Evolutionary conservation across 176 grass and related monocot species (phyloP).

Genomic region (Thinopyrum elongatum): DNA sequence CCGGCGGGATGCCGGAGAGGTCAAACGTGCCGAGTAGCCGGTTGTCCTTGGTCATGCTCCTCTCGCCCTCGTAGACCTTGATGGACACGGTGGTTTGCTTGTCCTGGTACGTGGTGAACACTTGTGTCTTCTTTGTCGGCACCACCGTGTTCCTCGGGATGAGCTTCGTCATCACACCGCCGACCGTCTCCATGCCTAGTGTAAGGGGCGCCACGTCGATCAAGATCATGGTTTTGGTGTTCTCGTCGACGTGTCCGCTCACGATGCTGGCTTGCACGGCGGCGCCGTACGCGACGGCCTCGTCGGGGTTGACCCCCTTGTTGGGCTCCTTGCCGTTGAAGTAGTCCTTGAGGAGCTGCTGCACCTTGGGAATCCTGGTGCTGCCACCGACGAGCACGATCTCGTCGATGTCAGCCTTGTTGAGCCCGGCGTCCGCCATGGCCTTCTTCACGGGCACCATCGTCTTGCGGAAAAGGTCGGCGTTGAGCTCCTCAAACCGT

Average conservation of each 20-base stretch:
- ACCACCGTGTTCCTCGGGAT: constrained; percentile 11
- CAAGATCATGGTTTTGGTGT: background rate
- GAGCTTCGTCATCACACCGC: background rate
- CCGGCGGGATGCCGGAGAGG: background rate
- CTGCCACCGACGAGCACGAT: constrained; percentile 5
- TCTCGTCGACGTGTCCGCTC: constrained; percentile 5
- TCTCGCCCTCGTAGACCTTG: constrained; percentile 2
- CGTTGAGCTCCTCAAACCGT: constrained; percentile 7
- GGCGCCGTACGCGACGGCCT: constrained; percentile 1
- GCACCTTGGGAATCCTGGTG: constrained; percentile 10
- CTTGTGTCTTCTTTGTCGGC: background rate
- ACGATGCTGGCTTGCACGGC: constrained; percentile 8
- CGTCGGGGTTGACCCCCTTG: constrained; percentile 9
- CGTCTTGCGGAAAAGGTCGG: constrained; percentile 9
- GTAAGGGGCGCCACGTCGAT: background rate
- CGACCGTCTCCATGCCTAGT: background rate
- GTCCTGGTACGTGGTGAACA: constrained; percentile 9
- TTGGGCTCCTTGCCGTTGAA: constrained; percentile 8
- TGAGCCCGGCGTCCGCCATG: background rate
- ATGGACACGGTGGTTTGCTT: constrained; percentile 5
- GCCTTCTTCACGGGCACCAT: constrained; percentile 14
- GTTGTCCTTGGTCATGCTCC: constrained; percentile 5
- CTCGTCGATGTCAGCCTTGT: background rate
- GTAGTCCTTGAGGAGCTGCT: background rate
- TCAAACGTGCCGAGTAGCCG: background rate